Evolutionary conservation across 306 rosid genomes (phyloP).

Genomic region (Vigna trinervia): DNA sequence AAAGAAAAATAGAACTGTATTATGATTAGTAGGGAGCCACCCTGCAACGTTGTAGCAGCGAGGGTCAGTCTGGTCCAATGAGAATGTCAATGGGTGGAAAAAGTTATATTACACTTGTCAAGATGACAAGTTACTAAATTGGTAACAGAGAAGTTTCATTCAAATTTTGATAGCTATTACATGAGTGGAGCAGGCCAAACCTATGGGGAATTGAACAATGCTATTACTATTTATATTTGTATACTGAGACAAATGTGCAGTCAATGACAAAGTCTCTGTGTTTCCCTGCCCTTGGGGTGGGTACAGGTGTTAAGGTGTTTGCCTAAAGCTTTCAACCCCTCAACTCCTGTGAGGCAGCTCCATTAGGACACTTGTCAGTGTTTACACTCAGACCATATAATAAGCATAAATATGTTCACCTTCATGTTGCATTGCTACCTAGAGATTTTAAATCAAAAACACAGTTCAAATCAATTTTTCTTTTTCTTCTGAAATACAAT

Average conservation of each 20-base stretch:
- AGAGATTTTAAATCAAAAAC: background rate
- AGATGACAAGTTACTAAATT: slow-evolving; percentile 1
- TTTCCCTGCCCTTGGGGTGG: background rate
- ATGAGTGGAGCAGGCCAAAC: slow-evolving; percentile 10
- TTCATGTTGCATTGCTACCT: background rate
- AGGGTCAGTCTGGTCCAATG: slow-evolving; percentile 20
- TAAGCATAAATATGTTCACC: background rate
- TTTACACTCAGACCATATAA: too few relatives aligned
- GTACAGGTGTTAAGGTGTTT: slow-evolving; percentile 32
- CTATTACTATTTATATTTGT: slow-evolving; percentile 8
- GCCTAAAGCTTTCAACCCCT: slow-evolving; percentile 1
- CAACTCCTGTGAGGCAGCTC: background rate
- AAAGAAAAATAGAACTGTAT: background rate
- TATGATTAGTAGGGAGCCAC: slow-evolving; percentile 2
- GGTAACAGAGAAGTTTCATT: slow-evolving; percentile 12
- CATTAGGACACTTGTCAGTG: slow-evolving; percentile 27
- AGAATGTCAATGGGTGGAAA: slow-evolving; percentile 22
- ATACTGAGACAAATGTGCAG: slow-evolving; percentile 7
- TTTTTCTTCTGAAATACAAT: too few relatives aligned
- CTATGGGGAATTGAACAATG: slow-evolving; percentile 14
- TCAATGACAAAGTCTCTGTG: background rate
- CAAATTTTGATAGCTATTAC: slow-evolving; percentile 12
- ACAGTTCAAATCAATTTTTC: too few relatives aligned
- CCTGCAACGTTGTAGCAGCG: slow-evolving; percentile 13
- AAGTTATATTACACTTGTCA: slow-evolving; percentile 20